phyloP scores from a whole-genome alignment of 2,329 filamentous ascomycete species.

The Fusarium sp. region DNA sequence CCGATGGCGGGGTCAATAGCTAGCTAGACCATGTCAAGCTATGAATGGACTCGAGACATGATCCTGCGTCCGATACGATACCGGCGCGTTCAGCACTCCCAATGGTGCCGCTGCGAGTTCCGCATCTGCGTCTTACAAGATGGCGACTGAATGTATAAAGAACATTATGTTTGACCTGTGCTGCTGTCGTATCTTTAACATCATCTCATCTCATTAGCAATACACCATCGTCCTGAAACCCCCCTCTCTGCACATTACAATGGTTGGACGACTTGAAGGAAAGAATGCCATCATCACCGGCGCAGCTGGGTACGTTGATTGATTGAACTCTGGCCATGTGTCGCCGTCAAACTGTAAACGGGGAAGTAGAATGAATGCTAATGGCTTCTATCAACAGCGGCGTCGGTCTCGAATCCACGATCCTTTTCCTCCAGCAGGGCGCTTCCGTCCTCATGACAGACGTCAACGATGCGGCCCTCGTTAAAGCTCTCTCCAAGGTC shows the following conservation, averaged over 20 bases:
- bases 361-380: no score
- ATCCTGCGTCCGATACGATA: neutral
- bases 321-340: no score
- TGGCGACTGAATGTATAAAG: neutral
- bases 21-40: neutral
- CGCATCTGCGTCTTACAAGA: neutral
- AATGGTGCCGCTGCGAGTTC: neutral
- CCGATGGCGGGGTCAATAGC: neutral
- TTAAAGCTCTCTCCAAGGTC: conserved; percentile 64
- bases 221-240: neutral
- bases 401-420: neutral
- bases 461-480: neutral
- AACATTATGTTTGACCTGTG: neutral
- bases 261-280: conserved; percentile 62
- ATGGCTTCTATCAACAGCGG: neutral
- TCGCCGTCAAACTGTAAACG: no score
- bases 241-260: neutral
- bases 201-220: neutral
- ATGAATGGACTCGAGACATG: neutral
- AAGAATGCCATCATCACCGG: conserved; percentile 81
- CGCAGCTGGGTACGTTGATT: conserved; percentile 74
- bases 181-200: neutral
- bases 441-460: neutral
- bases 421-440: neutral
- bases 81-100: neutral